A percentile compares a stretch with the other conserved stretches of the same genome.
Evolutionary conservation across 345 rosid genomes (phyloP).

Genomic region (Eucalyptus curtisii): DNA sequence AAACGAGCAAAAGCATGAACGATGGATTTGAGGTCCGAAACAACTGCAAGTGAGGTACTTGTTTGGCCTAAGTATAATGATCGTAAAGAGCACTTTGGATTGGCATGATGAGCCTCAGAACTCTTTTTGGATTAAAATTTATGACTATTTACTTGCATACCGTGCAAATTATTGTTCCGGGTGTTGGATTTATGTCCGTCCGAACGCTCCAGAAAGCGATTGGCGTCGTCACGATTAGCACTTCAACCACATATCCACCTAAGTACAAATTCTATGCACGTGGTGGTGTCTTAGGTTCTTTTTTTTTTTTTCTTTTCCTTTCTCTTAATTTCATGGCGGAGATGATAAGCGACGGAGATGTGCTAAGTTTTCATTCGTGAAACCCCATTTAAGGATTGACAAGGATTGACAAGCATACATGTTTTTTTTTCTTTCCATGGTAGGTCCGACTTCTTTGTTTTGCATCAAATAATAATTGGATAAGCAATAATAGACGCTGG

Average conservation of each 20-base stretch:
- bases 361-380: background rate
- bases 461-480: background rate
- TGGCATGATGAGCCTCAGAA: background rate
- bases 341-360: background rate
- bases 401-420: background rate
- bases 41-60: background rate
- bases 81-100: background rate
- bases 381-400: background rate
- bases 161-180: background rate
- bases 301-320: background rate
- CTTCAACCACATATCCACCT: background rate
- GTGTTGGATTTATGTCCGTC: background rate
- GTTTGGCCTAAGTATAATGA: background rate
- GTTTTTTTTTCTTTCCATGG: background rate
- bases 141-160: background rate
- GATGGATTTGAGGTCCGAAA: background rate
- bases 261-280: background rate
- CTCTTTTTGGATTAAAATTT: background rate
- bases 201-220: background rate
- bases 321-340: background rate
- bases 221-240: background rate
- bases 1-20: background rate
- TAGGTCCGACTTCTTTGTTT: background rate
- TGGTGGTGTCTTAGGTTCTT: background rate
- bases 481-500: background rate